Base-by-base conservation (phyloP, 2,329 filamentous ascomycete species). In the Ceratocystis diversiconidia region DNA sequence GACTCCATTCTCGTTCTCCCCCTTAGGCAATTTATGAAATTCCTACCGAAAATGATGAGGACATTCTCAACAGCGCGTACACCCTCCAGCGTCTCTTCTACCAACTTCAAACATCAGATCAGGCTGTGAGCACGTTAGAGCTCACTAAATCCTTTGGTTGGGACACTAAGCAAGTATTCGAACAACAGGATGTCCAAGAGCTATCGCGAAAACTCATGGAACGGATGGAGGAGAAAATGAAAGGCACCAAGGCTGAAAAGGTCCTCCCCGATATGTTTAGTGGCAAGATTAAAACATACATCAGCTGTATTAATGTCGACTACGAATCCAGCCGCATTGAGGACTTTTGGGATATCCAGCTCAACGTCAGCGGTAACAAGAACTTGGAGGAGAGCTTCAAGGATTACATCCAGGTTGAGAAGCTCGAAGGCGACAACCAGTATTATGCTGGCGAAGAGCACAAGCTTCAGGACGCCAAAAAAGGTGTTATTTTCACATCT, bases 181-280 rank as follows among this genome's bases (percentile, higher is more conserved):
- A 97, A 76, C 94, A 99, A 74, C 94, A 99, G 75, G 94, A 99
- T 75, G 94, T 99, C 7, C 94, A 99, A 74, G 94, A 99, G 74
- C 79, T 99, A 43, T 97, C 92, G 43, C 85, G 95, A 66, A 96
- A 97, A 74, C 80, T 99, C 69, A 99, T 99, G 89, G 94, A 99
- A 76, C 87, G 90, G 67, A 87, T 99, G 77, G 95, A 99, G 73
- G 89, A 94, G 72, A 92, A 89, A 74, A 99, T 99, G 95, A 99
- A 99, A 76, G 92, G 90, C 59, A 97, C 94, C 1, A 85, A 88
- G 62, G 89, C 90, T 12, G 90, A 97, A 73, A 95, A 92, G 70
- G 88, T 91, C 1, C 80, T 99, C 7, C 86, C 92, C 0, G 85
- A 89, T 68, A 88, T 99, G 79, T 97, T 99, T 72, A 92, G 94